A percentile compares a stretch with the other conserved stretches of the same genome.
Evolutionary conservation across 169 alveolate species (phyloP).

Genomic region (Eimeria acervulina): DNA sequence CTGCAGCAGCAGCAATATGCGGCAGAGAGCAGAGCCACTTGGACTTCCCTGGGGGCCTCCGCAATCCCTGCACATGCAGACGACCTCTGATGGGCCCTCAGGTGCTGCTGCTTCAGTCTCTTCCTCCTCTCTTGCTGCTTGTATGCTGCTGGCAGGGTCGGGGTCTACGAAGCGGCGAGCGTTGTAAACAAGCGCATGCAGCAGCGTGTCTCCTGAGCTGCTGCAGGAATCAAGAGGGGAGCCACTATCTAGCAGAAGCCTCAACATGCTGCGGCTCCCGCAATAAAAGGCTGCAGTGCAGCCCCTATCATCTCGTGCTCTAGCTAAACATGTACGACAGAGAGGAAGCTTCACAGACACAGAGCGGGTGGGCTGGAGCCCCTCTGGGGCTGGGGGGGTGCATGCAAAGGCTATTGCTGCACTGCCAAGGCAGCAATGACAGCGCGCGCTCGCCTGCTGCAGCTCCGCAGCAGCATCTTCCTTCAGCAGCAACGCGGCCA

Average conservation of each 20-base stretch:
- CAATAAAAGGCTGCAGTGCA: conserved; percentile 68
- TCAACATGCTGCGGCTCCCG: conserved; percentile 53
- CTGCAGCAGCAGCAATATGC: conserved; percentile 38
- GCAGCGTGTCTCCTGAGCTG: conserved; percentile 53
- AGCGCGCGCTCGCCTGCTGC: neutral
- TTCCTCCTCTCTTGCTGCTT: neutral
- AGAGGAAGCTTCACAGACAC: conserved; percentile 23
- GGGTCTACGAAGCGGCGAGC: conserved; percentile 22
- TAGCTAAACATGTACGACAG: conserved; percentile 28
- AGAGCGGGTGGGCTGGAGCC: neutral
- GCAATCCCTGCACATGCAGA: conserved; percentile 62
- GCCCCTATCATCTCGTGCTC: conserved; percentile 22
- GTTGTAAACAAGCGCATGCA: conserved; percentile 71
- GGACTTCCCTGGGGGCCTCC: neutral
- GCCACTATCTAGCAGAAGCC: conserved; percentile 70
- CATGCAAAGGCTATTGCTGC: conserved; percentile 36
- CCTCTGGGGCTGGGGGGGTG: neutral
- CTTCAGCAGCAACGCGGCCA: conserved; percentile 39
- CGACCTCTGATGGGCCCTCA: neutral
- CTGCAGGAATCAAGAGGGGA: conserved; percentile 16
- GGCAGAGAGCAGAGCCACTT: conserved; percentile 41
- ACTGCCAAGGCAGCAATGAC: conserved; percentile 23
- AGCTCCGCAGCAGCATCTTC: neutral
- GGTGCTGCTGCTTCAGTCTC: neutral
- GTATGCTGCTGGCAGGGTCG: neutral